Base-by-base conservation (phyloP, 768 basidiomycete species). In the Coprinellus aureogranulatus region DNA sequence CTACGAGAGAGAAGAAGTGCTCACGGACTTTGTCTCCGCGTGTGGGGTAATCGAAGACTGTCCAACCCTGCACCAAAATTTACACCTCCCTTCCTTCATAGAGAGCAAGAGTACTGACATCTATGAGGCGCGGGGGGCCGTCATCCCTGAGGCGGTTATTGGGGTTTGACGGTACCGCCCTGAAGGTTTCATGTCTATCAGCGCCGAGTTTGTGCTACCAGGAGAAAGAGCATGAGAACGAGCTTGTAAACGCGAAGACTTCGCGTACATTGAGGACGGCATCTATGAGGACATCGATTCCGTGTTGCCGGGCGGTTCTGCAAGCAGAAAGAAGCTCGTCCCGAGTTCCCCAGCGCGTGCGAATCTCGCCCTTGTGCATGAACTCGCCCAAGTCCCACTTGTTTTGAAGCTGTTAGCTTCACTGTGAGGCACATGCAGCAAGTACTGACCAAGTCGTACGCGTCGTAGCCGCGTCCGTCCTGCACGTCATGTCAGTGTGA, bases 361-460 rank as follows among this genome's bases (percentile, higher is more conserved):
- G 69, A 30, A 84, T 67, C 16, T 81, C 71, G 16, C 87, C 89
- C 65, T 87, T 91, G 69, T 90, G 91, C 51, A 88, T 62, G 60
- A 93, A 93, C 72, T 93, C 91, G 34, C 91, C 91, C 18, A 94
- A 71, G 67, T 94, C 91, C 91, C 92, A 94, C 90, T 93, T 53
- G 2, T 42, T 46, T n/a, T n/a, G 27, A 47, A 22, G 27, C 41
- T 25, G 27, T 20, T 55, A 31, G 52, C 45, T 16, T 12, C 30
- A 11, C 2, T 28, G 18, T 5, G 48, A 23, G 6, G 34, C 23
- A 46, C 14, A 48, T 34, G 16, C 49, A 49, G 27, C 6, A 9
- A 53, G 22, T 31, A 67, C 75, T 54, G 71, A 92, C 90, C 72
- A 93, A 66, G 67, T 93, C 92, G 70, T 93, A 93, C 1, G 89